Conservation (phyloP, 805 yeast genomes). For the Candida maris region DNA sequence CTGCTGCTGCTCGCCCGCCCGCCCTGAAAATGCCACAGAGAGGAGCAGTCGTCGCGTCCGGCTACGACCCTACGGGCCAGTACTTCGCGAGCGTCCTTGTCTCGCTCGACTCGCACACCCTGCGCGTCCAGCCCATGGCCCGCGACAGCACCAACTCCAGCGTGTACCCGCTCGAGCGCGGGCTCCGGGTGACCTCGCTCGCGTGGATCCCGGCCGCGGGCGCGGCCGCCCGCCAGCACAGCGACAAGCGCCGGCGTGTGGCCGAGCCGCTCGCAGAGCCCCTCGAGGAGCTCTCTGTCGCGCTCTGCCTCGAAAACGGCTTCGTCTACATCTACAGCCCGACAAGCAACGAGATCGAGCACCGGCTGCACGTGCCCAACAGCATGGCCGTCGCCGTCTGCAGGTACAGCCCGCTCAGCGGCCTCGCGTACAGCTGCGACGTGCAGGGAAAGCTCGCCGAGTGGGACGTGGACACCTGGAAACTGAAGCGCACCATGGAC, state of each 20-base stretch:
- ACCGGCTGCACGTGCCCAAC: slow-evolving; percentile 37
- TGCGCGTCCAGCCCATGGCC: slow-evolving; percentile 51
- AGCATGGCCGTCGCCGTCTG: slow-evolving; percentile 36
- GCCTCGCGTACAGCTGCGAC: slow-evolving; percentile 58
- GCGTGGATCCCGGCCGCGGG: slow-evolving; percentile 43
- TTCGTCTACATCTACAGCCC: slow-evolving; percentile 66
- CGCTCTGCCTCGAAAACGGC: slow-evolving; percentile 67
- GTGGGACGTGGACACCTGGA: slow-evolving; percentile 53
- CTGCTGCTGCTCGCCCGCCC: too few species aligned
- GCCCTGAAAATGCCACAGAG: too few species aligned
- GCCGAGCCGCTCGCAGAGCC: slow-evolving; percentile 5
- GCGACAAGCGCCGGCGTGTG: slow-evolving; percentile 28
- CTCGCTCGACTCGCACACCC: slow-evolving; percentile 67
- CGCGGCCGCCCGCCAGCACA: neutral
- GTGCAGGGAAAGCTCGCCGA: slow-evolving; percentile 53
- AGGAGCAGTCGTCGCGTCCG: slow-evolving; percentile 28
- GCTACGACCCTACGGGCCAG: slow-evolving; percentile 61
- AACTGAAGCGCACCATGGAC: slow-evolving; percentile 40
- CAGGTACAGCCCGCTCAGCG: slow-evolving; percentile 39
- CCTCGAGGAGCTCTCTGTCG: slow-evolving; percentile 44
- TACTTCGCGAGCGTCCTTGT: slow-evolving; percentile 61
- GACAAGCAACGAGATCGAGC: slow-evolving; percentile 50
- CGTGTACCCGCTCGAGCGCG: slow-evolving; percentile 52
- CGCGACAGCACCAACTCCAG: slow-evolving; percentile 34
- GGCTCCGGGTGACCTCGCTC: slow-evolving; percentile 44